Conservation (phyloP, 345 rosid genomes). For the Brassica cretica region DNA sequence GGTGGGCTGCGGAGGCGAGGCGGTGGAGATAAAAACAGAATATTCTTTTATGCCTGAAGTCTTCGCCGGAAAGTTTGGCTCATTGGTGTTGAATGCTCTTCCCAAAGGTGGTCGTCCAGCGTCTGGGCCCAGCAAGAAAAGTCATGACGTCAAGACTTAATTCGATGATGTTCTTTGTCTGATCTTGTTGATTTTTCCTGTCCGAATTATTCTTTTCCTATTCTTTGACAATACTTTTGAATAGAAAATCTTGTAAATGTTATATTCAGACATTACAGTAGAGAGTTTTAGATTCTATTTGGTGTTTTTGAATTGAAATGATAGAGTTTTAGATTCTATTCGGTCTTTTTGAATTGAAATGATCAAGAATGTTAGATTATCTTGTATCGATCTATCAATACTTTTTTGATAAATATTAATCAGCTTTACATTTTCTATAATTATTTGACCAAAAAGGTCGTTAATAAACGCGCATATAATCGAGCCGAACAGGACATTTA, state of each 20-base stretch:
- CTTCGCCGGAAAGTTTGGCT: slow-evolving; percentile 43
- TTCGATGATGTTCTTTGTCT: slow-evolving; percentile 31
- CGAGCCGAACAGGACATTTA: neutral
- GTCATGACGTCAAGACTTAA: slow-evolving; percentile 41
- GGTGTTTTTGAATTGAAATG: neutral
- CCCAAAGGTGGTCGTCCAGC: slow-evolving; percentile 53
- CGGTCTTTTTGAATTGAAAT: neutral
- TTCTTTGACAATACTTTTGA: slow-evolving; percentile 20
- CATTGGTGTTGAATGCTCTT: slow-evolving; percentile 54
- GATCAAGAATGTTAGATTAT: slow-evolving; percentile 5
- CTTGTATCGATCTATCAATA: slow-evolving; percentile 4
- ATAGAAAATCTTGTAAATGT: slow-evolving; percentile 7
- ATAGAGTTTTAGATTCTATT: neutral
- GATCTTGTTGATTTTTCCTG: slow-evolving; percentile 1
- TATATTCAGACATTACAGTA: neutral
- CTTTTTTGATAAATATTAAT: slow-evolving; percentile 2
- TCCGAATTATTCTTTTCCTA: neutral
- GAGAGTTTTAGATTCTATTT: neutral
- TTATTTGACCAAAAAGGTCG: neutral
- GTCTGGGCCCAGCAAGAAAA: slow-evolving; percentile 64
- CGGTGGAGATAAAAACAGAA: slow-evolving; percentile 12
- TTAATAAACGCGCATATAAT: neutral
- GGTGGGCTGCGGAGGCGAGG: slow-evolving; percentile 34
- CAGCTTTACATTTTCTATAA: neutral
- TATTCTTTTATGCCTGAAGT: slow-evolving; percentile 26